Evolutionary conservation across 2,329 filamentous ascomycete genomes (phyloP).

Genomic region (Macroventuria anomochaeta): DNA sequence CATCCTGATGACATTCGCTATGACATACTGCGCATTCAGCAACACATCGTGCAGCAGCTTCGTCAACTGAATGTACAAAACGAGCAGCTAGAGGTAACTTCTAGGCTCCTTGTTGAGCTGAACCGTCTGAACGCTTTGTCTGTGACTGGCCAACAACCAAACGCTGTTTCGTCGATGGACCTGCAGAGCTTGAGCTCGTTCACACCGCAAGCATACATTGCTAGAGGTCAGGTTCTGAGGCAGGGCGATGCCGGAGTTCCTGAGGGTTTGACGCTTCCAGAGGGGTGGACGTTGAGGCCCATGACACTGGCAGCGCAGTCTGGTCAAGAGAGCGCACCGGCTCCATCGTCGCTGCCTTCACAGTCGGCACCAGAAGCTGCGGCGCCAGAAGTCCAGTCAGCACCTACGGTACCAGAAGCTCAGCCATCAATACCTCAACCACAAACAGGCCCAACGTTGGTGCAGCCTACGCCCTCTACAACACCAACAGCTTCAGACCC

Average conservation of each 20-base stretch:
- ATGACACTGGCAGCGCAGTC: slow-evolving; percentile 36
- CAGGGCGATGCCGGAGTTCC: slow-evolving; percentile 46
- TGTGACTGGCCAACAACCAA: slow-evolving; percentile 34
- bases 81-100: slow-evolving; percentile 43
- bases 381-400: neutral
- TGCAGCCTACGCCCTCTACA: slow-evolving; percentile 5
- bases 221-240: slow-evolving; percentile 40
- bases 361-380: slow-evolving; percentile 3
- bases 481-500: slow-evolving; percentile 10
- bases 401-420: neutral
- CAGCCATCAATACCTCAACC: slow-evolving; percentile 2
- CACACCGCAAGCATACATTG: slow-evolving; percentile 42
- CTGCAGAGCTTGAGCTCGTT: slow-evolving; percentile 26
- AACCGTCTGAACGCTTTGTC: slow-evolving; percentile 28
- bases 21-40: slow-evolving; percentile 46
- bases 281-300: slow-evolving; percentile 47
- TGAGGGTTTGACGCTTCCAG: slow-evolving; percentile 45
- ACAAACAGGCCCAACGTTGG: neutral
- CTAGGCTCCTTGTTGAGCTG: slow-evolving; percentile 42
- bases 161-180: slow-evolving; percentile 34
- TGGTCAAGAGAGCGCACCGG: slow-evolving; percentile 17
- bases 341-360: slow-evolving; percentile 11
- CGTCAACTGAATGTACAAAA: slow-evolving; percentile 44
- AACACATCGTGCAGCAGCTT: slow-evolving; percentile 47
- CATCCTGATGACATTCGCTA: slow-evolving; percentile 45